phyloP scores from a whole-genome alignment of 129 eudicot species.

The Dittrichia graveolens region DNA sequence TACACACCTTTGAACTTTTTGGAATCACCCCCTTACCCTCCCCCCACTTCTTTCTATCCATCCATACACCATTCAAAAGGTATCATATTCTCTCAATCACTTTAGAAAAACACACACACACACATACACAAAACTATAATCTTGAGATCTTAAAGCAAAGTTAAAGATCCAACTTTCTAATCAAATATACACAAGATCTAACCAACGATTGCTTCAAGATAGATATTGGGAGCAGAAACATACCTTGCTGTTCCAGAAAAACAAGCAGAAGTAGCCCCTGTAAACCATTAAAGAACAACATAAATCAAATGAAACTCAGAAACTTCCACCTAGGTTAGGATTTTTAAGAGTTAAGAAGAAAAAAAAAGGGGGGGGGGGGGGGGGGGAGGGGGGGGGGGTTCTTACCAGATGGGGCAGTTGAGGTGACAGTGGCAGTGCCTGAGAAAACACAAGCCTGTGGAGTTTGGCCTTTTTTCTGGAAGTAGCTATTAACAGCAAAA shows the following conservation, averaged over 20 bases:
- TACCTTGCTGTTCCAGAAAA: conserved; percentile 64
- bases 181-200: conserved; percentile 32
- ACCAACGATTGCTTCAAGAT: conserved; percentile 6
- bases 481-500: conserved; percentile 76
- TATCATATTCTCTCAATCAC: conserved; percentile 30
- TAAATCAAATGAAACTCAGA: no score
- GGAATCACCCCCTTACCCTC: neutral
- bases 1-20: neutral
- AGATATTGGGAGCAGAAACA: neutral
- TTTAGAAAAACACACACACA: conserved; percentile 4
- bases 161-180: conserved; percentile 14
- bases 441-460: conserved; percentile 49
- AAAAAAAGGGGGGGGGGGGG: no score
- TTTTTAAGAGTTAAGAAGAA: no score
- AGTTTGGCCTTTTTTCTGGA: conserved; percentile 57
- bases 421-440: conserved; percentile 46
- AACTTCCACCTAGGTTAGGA: no score
- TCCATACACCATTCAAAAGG: conserved; percentile 27
- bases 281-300: conserved; percentile 10
- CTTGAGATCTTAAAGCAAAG: neutral
- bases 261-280: conserved; percentile 57
- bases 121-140: neutral
- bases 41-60: no score
- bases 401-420: conserved; percentile 39
- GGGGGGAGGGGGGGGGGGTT: no score